Evolutionary conservation across 73 alveolate genomes (phyloP).

Genomic region (Durusdinium trenchii): DNA sequence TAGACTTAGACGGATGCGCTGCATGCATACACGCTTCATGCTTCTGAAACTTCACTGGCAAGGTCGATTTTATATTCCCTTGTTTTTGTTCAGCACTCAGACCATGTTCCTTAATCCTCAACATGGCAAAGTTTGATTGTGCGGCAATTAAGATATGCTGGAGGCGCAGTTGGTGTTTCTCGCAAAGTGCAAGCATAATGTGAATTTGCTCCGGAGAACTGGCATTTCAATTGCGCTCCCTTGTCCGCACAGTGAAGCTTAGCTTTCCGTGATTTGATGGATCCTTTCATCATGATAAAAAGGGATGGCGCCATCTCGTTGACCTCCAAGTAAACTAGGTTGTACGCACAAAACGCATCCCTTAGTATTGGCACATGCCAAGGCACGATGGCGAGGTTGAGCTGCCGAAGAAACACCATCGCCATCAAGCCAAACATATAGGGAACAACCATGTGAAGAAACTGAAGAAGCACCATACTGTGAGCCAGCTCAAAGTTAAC

Average conservation of each 20-base stretch:
- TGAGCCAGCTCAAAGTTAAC: constrained; percentile 55
- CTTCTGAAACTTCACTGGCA: too few relatives aligned
- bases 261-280: not conserved
- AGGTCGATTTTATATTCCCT: too few relatives aligned
- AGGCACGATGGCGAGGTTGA: constrained; percentile 32
- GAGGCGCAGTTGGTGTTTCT: too few relatives aligned
- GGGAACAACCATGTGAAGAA: not conserved
- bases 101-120: too few relatives aligned
- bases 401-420: not conserved
- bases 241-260: not conserved
- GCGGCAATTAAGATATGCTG: too few relatives aligned
- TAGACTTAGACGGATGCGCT: too few relatives aligned
- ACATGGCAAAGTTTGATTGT: too few relatives aligned
- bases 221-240: not conserved
- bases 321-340: too few relatives aligned
- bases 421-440: not conserved
- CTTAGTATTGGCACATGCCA: not conserved
- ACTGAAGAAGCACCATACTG: not conserved
- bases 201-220: not conserved
- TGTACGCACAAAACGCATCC: too few relatives aligned
- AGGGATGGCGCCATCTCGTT: not conserved
- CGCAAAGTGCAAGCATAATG: too few relatives aligned
- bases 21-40: too few relatives aligned
- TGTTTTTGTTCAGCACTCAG: too few relatives aligned
- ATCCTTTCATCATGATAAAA: not conserved